These are phyloP conservation scores for Calamus simplicifolius DNA, from an alignment of 176 grass and related monocot genomes.

Conservation along the genomic window DNA sequence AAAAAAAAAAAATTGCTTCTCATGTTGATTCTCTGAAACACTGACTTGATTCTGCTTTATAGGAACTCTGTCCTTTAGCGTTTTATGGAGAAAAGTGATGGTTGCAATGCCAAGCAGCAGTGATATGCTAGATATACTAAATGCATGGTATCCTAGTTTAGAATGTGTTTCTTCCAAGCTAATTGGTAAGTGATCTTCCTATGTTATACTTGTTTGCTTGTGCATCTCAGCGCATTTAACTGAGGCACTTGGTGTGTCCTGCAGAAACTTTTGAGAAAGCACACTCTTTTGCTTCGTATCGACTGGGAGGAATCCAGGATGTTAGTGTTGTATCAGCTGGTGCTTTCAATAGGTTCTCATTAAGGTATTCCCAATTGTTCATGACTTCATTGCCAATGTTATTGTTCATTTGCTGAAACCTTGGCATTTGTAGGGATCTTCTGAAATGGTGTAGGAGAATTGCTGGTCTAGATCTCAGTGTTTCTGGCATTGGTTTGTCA, in stretches of 20 bases:
- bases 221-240: too few relatives aligned
- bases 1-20: too few relatives aligned
- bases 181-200: slow-evolving; percentile 37
- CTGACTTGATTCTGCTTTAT: slow-evolving; percentile 8
- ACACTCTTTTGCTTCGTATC: slow-evolving; percentile 47
- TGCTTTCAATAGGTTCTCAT: slow-evolving; percentile 63
- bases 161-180: slow-evolving; percentile 45
- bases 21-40: too few relatives aligned
- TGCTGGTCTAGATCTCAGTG: slow-evolving; percentile 33
- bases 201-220: slow-evolving; percentile 6
- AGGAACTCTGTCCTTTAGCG: slow-evolving; percentile 32
- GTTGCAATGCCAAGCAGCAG: slow-evolving; percentile 41
- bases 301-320: slow-evolving; percentile 42
- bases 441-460: slow-evolving; percentile 98
- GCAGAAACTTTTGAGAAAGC: slow-evolving; percentile 73
- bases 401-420: too few relatives aligned
- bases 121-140: slow-evolving; percentile 71
- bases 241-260: slow-evolving; percentile 2
- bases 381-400: not conserved
- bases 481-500: slow-evolving; percentile 37
- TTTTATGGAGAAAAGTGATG: slow-evolving; percentile 88
- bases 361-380: slow-evolving; percentile 43
- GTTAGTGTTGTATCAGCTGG: slow-evolving; percentile 34
- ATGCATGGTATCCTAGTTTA: slow-evolving; percentile 75
- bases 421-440: slow-evolving; percentile 50